Conservation (phyloP, 352 stramenopile species). For the Globisporangium abappressorium region DNA sequence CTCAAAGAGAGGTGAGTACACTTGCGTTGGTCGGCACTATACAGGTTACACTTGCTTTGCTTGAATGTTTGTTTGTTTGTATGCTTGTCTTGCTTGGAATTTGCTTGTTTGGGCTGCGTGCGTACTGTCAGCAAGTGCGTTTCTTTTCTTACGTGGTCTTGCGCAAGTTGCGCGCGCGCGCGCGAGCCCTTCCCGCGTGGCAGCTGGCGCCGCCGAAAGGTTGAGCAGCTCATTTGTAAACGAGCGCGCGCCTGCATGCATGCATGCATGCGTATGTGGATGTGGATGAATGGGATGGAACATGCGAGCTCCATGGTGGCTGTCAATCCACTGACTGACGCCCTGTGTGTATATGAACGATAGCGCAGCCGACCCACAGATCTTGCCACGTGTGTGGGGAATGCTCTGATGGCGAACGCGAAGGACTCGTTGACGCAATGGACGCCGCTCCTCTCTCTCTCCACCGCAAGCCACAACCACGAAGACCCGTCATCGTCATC, state of each 20-base stretch:
- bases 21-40: not conserved
- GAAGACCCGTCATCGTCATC: not conserved
- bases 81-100: not conserved
- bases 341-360: not conserved
- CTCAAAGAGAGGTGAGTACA: not conserved
- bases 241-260: not conserved
- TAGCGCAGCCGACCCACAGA: not conserved
- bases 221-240: constrained; percentile 6
- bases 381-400: not conserved
- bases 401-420: constrained; percentile 1
- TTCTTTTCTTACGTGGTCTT: not conserved
- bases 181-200: not conserved
- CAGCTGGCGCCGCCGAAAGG: constrained; percentile 9
- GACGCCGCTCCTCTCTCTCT: not conserved
- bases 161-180: not conserved
- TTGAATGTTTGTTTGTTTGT: not conserved
- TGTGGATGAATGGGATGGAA: not conserved
- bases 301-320: not conserved
- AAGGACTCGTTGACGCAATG: not conserved
- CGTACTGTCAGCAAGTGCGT: not conserved
- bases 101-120: not conserved
- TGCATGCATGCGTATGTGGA: not conserved
- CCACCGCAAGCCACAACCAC: not conserved
- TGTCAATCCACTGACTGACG: too few species aligned
- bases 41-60: not conserved